Evolutionary conservation across 805 yeast genomes (phyloP), one percentile per base, ranked within the genome.

Genomic region (Barnettozyma californica): DNA sequence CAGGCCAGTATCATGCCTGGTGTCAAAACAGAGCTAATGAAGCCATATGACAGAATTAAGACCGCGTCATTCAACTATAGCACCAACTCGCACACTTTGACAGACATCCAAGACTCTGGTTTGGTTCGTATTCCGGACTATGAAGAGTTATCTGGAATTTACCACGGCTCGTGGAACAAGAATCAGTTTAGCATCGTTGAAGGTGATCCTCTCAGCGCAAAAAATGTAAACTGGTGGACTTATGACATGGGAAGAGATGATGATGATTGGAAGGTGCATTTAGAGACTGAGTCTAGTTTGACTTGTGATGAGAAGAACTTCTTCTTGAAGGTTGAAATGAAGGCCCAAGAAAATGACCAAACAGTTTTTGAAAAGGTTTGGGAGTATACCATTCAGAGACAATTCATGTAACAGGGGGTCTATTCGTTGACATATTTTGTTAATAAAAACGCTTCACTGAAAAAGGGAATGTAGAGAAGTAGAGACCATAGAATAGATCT

Each of bases 191-290:
- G 51, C 42, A 61, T 71, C 44, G 63, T 64, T 40, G 62, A 62
- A 1, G 55, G 58, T 41, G 69, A 72, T 52, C 77, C 77, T 11
- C 52, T 71, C 14, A 64, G 69, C 27, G 76, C 76, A 2, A 52
- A 47, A 37, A 69, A 67, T 50, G 63, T 68, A 51, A 68, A 73
- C 53, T 58, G 52, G 14, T 73, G 74, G 75, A 67, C 67, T 9
- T 64, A 69, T 51, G 64, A 59, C n/a, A 63, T 71, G 62, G 75
- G 75, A 9, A 67, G 76, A 55, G 68, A 63, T 21, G 59, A 55
- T 39, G 62, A 58, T 41, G 39, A 56, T 37, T 73, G 76, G 77
- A 59, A 63, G 16, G 65, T 66, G 43, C 68, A 61, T 43, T 40
- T 71, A 33, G 67, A 63, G 41, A 59, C 68, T 18, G 52, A 50